phyloP scores from a whole-genome alignment of 1,284 basidiomycete species.

The Leccinum subrobustum region DNA sequence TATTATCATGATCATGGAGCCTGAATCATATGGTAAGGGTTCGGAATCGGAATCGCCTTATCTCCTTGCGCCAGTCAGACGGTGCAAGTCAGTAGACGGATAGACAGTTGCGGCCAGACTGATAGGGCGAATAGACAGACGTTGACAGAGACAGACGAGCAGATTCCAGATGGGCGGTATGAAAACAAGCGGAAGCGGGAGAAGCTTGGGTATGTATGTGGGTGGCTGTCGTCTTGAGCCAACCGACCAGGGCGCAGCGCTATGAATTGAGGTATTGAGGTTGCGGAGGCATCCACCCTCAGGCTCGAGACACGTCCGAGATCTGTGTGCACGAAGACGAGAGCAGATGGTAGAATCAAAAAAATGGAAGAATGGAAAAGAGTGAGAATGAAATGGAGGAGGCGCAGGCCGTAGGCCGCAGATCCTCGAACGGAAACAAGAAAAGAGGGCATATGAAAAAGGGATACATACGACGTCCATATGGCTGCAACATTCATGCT shows the following conservation, averaged over 20 bases:
- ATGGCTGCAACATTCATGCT: background rate
- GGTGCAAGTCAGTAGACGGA: background rate
- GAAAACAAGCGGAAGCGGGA: background rate
- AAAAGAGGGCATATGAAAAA: background rate
- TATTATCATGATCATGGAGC: background rate
- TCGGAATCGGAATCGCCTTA: conserved; percentile 5
- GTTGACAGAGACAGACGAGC: background rate
- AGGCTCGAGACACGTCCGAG: background rate
- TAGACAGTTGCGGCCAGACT: background rate
- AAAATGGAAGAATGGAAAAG: background rate
- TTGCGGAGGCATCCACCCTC: background rate
- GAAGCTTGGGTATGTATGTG: background rate
- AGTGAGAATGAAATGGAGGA: background rate
- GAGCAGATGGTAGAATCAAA: background rate
- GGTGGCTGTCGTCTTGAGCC: background rate
- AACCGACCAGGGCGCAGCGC: background rate
- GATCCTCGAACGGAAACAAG: background rate
- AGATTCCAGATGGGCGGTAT: background rate
- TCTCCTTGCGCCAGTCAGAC: conserved; percentile 5
- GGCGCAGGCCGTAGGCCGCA: background rate
- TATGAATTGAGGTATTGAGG: background rate
- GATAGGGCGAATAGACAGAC: background rate
- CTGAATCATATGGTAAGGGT: background rate
- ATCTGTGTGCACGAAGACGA: background rate
- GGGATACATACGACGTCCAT: background rate